Evolutionary conservation across 2,329 filamentous ascomycete genomes (phyloP).

Genomic region (Tolypocladium nubicola): DNA sequence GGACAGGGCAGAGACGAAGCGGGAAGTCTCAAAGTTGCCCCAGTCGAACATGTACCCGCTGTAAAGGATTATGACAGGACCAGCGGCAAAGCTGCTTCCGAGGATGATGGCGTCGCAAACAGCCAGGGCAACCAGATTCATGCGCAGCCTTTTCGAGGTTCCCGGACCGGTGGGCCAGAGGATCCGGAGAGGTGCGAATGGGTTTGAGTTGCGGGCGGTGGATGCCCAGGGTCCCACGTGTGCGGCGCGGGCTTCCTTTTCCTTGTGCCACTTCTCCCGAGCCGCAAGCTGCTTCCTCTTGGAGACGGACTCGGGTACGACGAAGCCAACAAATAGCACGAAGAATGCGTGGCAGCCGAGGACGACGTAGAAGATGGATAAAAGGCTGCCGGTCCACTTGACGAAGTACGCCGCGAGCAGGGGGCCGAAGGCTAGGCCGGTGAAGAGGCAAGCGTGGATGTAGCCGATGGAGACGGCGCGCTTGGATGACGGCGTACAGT

Average conservation of each 20-base stretch:
- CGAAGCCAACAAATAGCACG: constrained; percentile 57
- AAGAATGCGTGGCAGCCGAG: constrained; percentile 64
- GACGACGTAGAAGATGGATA: constrained; percentile 78
- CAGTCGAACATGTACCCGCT: constrained; percentile 71
- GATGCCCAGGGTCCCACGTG: constrained; percentile 16
- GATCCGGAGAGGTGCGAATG: constrained; percentile 67
- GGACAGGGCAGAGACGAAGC: constrained; percentile 74
- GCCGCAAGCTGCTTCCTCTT: constrained; percentile 60
- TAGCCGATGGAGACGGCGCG: constrained; percentile 80
- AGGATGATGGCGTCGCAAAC: constrained; percentile 74
- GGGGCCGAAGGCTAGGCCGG: constrained; percentile 80
- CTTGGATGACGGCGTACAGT: constrained; percentile 72
- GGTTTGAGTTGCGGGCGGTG: constrained; percentile 42
- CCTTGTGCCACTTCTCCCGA: constrained; percentile 51
- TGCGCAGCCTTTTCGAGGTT: constrained; percentile 48
- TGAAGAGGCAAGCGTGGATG: constrained; percentile 81
- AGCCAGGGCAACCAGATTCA: constrained; percentile 75
- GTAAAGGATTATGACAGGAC: constrained; percentile 78
- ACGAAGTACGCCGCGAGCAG: constrained; percentile 73
- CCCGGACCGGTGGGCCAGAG: constrained; percentile 62
- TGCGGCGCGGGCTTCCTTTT: constrained; percentile 26
- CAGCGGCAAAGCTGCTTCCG: constrained; percentile 68
- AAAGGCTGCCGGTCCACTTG: constrained; percentile 59
- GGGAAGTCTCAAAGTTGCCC: constrained; percentile 69
- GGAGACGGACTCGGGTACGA: constrained; percentile 78